Conservation (phyloP, 805 yeast species). For the Clavispora santaluciae region DNA sequence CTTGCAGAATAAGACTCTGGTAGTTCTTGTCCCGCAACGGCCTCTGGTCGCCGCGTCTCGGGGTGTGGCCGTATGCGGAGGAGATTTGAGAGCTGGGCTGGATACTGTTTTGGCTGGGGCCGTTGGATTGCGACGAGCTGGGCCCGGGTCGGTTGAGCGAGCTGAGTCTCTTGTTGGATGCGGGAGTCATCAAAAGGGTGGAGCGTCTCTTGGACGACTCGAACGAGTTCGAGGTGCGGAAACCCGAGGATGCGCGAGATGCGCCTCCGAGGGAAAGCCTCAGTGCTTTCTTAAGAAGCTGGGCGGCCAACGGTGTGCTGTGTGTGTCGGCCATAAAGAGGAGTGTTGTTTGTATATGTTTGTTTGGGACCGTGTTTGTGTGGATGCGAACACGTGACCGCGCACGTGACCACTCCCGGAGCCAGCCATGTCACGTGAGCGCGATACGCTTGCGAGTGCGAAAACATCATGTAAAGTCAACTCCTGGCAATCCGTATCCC, state of each 20-base stretch:
- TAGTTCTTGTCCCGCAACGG: conserved; percentile 72
- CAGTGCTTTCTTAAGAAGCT: conserved; percentile 10
- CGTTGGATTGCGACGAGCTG: conserved; percentile 2
- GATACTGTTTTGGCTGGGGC: conserved; percentile 12
- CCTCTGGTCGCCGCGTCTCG: conserved; percentile 50
- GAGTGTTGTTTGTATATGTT: not conserved
- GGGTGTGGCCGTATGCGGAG: not conserved
- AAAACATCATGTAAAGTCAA: not conserved
- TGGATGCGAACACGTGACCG: conserved; percentile 1
- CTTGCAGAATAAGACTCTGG: conserved; percentile 61
- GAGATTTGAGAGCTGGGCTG: conserved; percentile 9
- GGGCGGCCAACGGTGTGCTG: conserved; percentile 13
- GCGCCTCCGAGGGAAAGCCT: conserved; percentile 18
- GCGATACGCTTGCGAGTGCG: not conserved
- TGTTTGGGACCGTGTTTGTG: conserved; percentile 1
- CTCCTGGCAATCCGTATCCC: not conserved
- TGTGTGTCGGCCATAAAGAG: conserved; percentile 7
- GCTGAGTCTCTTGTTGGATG: conserved; percentile 21
- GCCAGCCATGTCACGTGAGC: not conserved
- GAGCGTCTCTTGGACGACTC: conserved; percentile 25
- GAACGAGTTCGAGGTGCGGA: conserved; percentile 16
- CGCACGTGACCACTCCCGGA: not conserved
- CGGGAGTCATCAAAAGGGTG: conserved; percentile 29
- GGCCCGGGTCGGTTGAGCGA: conserved; percentile 3
- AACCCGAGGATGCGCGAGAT: conserved; percentile 12